phyloP scores from a whole-genome alignment of 1,284 basidiomycete genomes.

The Ganoderma leucocontextum region DNA sequence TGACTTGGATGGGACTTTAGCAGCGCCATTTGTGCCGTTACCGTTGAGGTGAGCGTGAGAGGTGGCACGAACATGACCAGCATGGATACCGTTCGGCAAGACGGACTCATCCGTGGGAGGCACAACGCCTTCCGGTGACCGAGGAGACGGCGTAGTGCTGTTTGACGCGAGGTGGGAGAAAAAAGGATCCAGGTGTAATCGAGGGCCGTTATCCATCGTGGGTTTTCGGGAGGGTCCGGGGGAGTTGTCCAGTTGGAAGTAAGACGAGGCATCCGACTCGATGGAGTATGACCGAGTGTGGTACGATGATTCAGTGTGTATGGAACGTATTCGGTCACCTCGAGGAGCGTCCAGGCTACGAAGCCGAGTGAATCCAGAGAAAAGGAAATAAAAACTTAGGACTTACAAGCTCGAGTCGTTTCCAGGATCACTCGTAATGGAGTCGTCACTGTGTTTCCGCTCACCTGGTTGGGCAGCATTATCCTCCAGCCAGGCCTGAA shows the following conservation, averaged over 20 bases:
- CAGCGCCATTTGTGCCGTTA: conserved; percentile 13
- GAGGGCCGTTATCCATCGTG: conserved; percentile 52
- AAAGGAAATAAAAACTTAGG: not conserved
- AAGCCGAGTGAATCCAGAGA: not conserved
- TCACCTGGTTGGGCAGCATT: conserved; percentile 46
- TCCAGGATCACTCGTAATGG: conserved; percentile 28
- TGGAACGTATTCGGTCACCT: conserved; percentile 21
- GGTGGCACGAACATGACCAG: conserved; percentile 63
- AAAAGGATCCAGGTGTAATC: conserved; percentile 59
- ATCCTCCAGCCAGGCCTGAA: conserved; percentile 81
- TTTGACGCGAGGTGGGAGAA: conserved; percentile 44
- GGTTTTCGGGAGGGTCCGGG: conserved; percentile 29
- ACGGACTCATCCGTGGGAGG: conserved; percentile 42
- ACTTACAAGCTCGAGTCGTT: conserved; percentile 31
- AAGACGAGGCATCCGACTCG: conserved; percentile 65
- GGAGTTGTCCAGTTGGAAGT: conserved; percentile 47
- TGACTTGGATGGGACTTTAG: conserved; percentile 44
- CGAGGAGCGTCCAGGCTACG: conserved; percentile 24
- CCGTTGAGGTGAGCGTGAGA: conserved; percentile 60
- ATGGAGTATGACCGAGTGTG: conserved; percentile 70
- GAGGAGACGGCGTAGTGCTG: conserved; percentile 50
- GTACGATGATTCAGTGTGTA: conserved; percentile 27
- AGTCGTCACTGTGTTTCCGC: conserved; percentile 44
- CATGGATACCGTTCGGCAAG: conserved; percentile 27
- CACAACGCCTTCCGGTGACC: conserved; percentile 63